Evolutionary conservation across 2,329 filamentous ascomycete genomes (phyloP), one percentile per base, ranked within the genome.

Genomic region (Didymella pomorum): DNA sequence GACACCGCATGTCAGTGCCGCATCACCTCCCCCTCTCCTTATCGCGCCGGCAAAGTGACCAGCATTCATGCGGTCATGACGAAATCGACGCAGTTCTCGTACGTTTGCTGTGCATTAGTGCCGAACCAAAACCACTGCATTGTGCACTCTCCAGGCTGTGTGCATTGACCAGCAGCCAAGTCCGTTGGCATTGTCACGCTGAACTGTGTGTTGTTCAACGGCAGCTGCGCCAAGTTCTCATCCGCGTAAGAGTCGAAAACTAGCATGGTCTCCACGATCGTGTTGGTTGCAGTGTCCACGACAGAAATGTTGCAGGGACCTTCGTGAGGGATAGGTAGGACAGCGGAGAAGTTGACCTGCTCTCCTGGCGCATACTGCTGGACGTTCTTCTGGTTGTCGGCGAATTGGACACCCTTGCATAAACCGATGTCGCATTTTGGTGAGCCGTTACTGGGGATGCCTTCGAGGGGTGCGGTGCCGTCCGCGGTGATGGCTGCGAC

Each of bases 41-140:
- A 10, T 23, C 20, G 11, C 37, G 9, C 12, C 25, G 20, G 4
- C 25, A 29, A 8, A 26, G 21, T 25, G 14, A 25, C 33, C 14
- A 10, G 7, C 33, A 14, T 4, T 31, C 49, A 60, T 5, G 58
- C 52, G 2, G 58, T 60, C 58, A 60, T 60, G 10, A 60, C 52
- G 61, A 89, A 87, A 66, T 88, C 86, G 39, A 87, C 78, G 70
- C 86, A 88, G 51, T 81, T 82, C 75, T 87, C 83, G 66, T 88
- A 88, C 1, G 86, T 87, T 78, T 89, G 86, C 58, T 81, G 68
- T 45, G 83, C 81, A 54, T 75, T 77, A 8, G 74, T 73, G 4
- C 84, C 84, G 62, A 85, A 81, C 86, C 86, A 88, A 72, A 81
- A 87, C 84, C 86, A 87, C 73, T 88, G 86, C 55, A 88, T 76